Base-by-base conservation (phyloP, 257 asterid genomes). In the Penstemon davidsonii region DNA sequence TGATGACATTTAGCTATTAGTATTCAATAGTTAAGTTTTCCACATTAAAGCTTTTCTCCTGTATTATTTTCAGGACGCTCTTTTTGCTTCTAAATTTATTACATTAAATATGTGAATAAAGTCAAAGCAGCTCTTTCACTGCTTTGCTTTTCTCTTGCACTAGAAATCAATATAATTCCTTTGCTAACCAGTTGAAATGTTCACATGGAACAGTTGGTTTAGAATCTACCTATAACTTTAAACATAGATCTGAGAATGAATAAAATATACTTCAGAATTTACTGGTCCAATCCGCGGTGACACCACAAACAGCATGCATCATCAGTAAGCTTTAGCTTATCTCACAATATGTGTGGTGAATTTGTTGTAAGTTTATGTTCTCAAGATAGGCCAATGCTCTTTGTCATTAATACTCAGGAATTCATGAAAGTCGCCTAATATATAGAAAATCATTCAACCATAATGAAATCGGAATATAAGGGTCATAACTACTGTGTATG, bases 381-480 rank as follows among this genome's bases (percentile, higher is more conserved):
- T 47, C 8, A 44, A 55, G 46, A 56, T 65, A 52, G 60, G 55
- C 52, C 42, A 60, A 55, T 13, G 55, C 54, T 38, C 12, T 39
- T 66, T 43, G 38, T 45, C 42, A 38, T 55, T 33, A 49, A 10
- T 55, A 60, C 59, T 37, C n/a, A 33, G 55, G 51, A 57, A 8
- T 13, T 33, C n/a, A 33, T 19, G 13, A 25, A 46, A 62, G 47
- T 54, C 8, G 38, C 38, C 33, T 25, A 46, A 49, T 38, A 8
- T 15, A 12, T 13, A 57, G 39, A 6, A 7, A 55, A 64, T 43
- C 9, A 19, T 63, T 40, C 13, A 43, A 55, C 15, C 55, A 15
- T 39, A 59, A 45, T 51, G 44, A 51, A 40, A 37, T 57, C 63
- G 25, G 38, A 36, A 42, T 60, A 50, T 33, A 67, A 56, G 39